A percentile compares a stretch with the other conserved stretches of the same genome.
Conservation (phyloP, 345 rosid genomes). For the Salix purpurea region DNA sequence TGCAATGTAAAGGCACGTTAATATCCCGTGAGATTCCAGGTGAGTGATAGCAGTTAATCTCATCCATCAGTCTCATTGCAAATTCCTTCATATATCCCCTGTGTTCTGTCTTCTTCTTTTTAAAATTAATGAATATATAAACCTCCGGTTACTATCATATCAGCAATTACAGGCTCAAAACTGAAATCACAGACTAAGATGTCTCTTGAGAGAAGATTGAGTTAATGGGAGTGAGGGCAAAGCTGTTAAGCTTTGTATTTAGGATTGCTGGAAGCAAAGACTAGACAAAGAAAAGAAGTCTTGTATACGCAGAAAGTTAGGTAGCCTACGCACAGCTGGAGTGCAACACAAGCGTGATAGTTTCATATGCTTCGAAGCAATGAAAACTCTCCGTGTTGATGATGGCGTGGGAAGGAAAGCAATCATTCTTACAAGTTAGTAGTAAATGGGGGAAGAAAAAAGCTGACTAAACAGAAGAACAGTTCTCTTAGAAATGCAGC, state of each 20-base stretch:
- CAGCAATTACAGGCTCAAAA: too few species aligned
- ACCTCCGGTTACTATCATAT: too few species aligned
- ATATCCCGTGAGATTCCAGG: slow-evolving; percentile 35
- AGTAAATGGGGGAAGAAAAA: too few species aligned
- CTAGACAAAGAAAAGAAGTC: too few species aligned
- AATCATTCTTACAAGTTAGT: not conserved
- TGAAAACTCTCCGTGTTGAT: not conserved
- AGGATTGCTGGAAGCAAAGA: too few species aligned
- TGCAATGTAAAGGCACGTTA: too few species aligned
- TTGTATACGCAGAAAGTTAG: too few species aligned
- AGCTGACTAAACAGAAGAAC: not conserved
- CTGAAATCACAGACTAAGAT: not conserved
- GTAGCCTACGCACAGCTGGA: too few species aligned
- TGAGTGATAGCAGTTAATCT: not conserved
- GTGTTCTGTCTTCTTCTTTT: not conserved
- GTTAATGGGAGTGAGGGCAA: too few species aligned
- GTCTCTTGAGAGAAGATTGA: not conserved
- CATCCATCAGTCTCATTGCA: too few species aligned
- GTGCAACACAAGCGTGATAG: not conserved
- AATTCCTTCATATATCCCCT: not conserved
- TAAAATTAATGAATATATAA: too few species aligned
- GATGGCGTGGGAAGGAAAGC: not conserved
- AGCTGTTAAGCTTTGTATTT: too few species aligned
- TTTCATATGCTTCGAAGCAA: slow-evolving; percentile 2
- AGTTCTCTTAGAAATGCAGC: slow-evolving; percentile 10